Conservation (phyloP, 169 alveolate genomes). For the Eimeria zaria region DNA sequence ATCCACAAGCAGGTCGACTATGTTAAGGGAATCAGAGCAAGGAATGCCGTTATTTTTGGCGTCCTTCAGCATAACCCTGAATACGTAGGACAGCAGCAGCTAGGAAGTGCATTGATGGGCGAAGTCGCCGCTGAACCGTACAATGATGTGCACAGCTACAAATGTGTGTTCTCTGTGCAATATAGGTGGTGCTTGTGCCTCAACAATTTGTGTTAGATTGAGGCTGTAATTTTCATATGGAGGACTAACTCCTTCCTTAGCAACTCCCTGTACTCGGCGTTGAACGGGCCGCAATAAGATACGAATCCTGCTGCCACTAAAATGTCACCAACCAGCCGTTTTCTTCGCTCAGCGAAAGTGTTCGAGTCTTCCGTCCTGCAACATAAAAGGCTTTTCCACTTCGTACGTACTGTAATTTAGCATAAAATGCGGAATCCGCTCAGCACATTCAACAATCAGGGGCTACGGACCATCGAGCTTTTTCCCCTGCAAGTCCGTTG, state of each 20-base stretch:
- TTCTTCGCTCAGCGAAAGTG: constrained; percentile 95
- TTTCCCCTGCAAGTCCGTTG: constrained; percentile 96
- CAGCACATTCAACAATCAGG: not conserved
- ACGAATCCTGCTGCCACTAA: constrained; percentile 97
- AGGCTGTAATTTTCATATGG: not conserved
- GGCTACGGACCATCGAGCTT: constrained; percentile 93
- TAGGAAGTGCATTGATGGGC: not conserved
- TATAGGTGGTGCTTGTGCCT: not conserved
- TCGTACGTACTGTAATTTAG: not conserved
- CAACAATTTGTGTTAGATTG: not conserved
- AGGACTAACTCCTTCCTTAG: constrained; percentile 91
- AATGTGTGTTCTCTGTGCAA: not conserved
- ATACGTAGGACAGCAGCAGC: not conserved
- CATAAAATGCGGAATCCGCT: not conserved
- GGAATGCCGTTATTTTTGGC: constrained; percentile 67
- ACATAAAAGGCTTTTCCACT: not conserved
- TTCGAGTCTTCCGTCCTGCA: constrained; percentile 94
- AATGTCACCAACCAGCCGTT: constrained; percentile 97
- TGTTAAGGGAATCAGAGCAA: constrained; percentile 75
- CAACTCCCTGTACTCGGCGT: constrained; percentile 96
- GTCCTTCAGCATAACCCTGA: constrained; percentile 86
- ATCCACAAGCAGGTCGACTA: constrained; percentile 94
- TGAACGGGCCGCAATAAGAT: constrained; percentile 98
- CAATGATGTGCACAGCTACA: not conserved
- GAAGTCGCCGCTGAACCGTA: not conserved